These are phyloP conservation scores for Calonectria hongkongensis DNA, from an alignment of 2,329 filamentous ascomycete genomes.

Conservation along the genomic window DNA sequence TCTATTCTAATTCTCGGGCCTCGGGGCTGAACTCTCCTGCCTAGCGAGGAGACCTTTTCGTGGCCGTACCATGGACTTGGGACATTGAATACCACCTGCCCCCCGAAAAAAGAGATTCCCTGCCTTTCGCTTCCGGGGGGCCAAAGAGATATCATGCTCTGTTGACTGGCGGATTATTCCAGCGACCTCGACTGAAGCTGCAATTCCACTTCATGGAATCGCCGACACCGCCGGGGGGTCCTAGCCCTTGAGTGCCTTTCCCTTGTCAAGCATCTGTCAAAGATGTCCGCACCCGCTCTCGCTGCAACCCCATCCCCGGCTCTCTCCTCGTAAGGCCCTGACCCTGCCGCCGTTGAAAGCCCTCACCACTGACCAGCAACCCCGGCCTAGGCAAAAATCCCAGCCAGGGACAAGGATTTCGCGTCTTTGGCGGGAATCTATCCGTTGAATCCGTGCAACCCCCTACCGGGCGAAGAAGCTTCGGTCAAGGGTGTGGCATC, in stretches of 20 bases:
- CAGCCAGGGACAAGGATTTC: constrained; percentile 18
- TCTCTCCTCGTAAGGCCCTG: constrained; percentile 38
- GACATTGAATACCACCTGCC: constrained; percentile 26
- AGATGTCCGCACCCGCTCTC: constrained; percentile 32
- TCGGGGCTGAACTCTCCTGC: constrained; percentile 20
- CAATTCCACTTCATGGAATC: constrained; percentile 19
- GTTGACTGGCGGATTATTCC: constrained; percentile 39
- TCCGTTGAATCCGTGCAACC: constrained; percentile 44
- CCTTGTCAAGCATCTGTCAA: constrained; percentile 36
- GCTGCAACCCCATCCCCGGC: constrained; percentile 32
- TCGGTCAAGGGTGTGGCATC: constrained; percentile 12
- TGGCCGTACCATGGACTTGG: constrained; percentile 35
- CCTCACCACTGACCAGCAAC: constrained; percentile 31
- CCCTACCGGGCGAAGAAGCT: constrained; percentile 33
- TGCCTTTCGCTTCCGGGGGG: constrained; percentile 11
- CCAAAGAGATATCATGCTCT: constrained; percentile 17
- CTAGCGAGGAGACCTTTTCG: constrained; percentile 5
- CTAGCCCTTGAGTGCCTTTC: background rate
- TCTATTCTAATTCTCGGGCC: constrained; percentile 23
- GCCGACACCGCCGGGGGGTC: constrained; percentile 27
- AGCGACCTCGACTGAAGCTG: background rate
- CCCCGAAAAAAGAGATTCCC: background rate
- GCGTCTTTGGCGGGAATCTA: constrained; percentile 49
- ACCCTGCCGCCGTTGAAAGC: constrained; percentile 31
- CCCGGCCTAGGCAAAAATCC: constrained; percentile 32